Evolutionary conservation across 129 eudicot genomes (phyloP), one percentile per base, ranked within the genome.

Genomic region (Cynara cardunculus): DNA sequence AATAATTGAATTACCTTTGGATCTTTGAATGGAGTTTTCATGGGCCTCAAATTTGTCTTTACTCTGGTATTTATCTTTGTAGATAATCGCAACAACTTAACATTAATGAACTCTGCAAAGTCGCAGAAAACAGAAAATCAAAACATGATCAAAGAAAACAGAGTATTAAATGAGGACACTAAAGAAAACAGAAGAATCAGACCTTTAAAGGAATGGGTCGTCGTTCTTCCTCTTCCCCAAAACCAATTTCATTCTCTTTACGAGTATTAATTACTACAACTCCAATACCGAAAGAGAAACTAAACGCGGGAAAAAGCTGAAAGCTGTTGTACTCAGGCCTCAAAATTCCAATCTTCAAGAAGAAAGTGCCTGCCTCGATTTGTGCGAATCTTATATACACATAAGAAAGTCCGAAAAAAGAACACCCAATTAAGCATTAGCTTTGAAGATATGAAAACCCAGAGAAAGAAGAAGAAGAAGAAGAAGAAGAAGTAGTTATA

Each of bases 41-140:
- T 80, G 67, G 91, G 77, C 76, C 87, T 83, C 79, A 89, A 62
- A 79, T 81, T 89, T 21, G 86, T 86, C 81, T 87, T 73, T 5
- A 64, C 84, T 85, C 79, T 91, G 28, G 83, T 83, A 81, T 86
- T 92, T 94, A 92, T 89, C 82, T 84, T 81, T 85, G 44, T 12
- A 31, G 21, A 73, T 74, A 37, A 71, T 73, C 64, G 69, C 81
- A 69, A 34, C 73, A 69, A 35, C 53, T 53, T 7, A 81, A 65
- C 67, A 73, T 72, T 53, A 88, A 86, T 80, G 71, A 80, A 77
- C 84, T 74, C 90, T 80, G 90, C 88, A 77, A 79, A 72, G 41
- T 74, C 53, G 25, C 11, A 73, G 16, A 79, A 25, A 84, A 37
- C 31, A 76, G 65, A 61, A 74, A 39, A 69, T 75, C 79, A 69